These are phyloP conservation scores for Trypanosoma congolense DNA, from an alignment of 208 protist genomes.

Conservation along the genomic window DNA sequence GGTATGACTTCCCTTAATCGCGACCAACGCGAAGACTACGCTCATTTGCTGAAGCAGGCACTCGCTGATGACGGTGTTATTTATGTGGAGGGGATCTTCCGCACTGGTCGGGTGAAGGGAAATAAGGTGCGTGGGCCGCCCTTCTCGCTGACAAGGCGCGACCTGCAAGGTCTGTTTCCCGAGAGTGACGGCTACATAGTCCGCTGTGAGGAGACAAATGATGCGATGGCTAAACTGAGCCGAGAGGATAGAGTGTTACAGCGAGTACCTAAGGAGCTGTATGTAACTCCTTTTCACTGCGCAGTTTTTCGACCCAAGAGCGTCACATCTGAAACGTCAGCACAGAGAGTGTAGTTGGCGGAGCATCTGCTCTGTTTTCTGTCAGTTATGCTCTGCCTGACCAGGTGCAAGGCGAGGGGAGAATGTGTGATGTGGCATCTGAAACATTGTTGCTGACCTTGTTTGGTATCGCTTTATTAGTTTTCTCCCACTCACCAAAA, in stretches of 20 bases:
- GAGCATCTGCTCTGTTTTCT: too few species aligned
- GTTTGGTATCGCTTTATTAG: too few species aligned
- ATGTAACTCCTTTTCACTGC: slow-evolving; percentile 84
- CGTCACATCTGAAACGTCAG: too few species aligned
- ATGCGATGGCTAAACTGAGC: slow-evolving; percentile 72
- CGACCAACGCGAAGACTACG: slow-evolving; percentile 81
- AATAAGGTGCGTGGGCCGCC: slow-evolving; percentile 79
- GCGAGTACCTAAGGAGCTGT: slow-evolving; percentile 73
- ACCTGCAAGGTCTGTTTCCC: slow-evolving; percentile 78
- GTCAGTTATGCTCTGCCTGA: too few species aligned
- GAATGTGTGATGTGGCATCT: too few species aligned
- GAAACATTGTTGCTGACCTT: too few species aligned
- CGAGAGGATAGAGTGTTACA: slow-evolving; percentile 72
- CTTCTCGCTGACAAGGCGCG: slow-evolving; percentile 55
- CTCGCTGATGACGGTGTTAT: slow-evolving; percentile 80
- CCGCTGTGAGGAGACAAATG: slow-evolving; percentile 84
- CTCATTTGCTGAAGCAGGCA: slow-evolving; percentile 70
- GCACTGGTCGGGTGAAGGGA: slow-evolving; percentile 74
- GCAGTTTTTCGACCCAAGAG: slow-evolving; percentile 68
- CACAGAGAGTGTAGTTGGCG: too few species aligned
- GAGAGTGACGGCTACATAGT: slow-evolving; percentile 67
- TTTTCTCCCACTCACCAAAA: too few species aligned
- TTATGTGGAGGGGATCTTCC: slow-evolving; percentile 86
- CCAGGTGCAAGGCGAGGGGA: too few species aligned
- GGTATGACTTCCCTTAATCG: slow-evolving; percentile 77